Evolutionary conservation across 176 grass and related monocot genomes (phyloP).

Genomic region (Musa schizocarpa): DNA sequence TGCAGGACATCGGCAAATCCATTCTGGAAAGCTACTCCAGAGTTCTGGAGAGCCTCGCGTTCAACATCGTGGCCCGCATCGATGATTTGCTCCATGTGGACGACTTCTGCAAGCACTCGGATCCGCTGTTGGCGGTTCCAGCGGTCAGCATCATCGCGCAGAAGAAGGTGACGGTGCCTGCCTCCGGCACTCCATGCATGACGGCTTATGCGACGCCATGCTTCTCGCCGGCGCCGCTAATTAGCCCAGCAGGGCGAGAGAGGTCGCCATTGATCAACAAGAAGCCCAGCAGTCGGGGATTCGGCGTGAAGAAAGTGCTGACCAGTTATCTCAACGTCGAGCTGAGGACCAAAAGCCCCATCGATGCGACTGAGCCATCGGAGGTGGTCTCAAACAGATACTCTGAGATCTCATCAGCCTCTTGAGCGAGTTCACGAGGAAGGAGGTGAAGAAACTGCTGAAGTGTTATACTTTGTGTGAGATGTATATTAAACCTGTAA

Average conservation of each 20-base stretch:
- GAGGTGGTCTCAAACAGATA: no score
- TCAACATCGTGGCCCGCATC: constrained; percentile 69
- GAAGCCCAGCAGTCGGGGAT: constrained; percentile 25
- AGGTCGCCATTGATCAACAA: constrained; percentile 35
- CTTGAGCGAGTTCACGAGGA: no score
- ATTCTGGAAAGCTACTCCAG: constrained; percentile 95
- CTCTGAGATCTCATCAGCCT: no score
- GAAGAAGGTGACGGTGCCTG: constrained; percentile 53
- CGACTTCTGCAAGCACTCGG: constrained; percentile 55
- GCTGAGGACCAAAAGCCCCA: constrained; percentile 26
- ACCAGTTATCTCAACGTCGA: constrained; percentile 43
- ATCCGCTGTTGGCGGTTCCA: constrained; percentile 28
- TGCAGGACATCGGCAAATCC: constrained; percentile 83
- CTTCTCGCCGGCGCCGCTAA: constrained; percentile 47
- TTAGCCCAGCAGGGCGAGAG: constrained; percentile 46
- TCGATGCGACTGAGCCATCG: neutral
- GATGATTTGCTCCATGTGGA: constrained; percentile 80
- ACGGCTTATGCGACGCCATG: constrained; percentile 65
- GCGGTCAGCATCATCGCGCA: constrained; percentile 32
- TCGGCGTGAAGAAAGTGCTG: constrained; percentile 51
- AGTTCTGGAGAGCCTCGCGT: constrained; percentile 85
- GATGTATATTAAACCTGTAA: no score
- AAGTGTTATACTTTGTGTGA: no score
- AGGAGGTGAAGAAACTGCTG: no score
- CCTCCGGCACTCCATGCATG: constrained; percentile 67